A percentile compares a stretch with the other conserved stretches of the same genome.
phyloP scores from a whole-genome alignment of 139 green algal species.

The Chlorella ohadii region DNA sequence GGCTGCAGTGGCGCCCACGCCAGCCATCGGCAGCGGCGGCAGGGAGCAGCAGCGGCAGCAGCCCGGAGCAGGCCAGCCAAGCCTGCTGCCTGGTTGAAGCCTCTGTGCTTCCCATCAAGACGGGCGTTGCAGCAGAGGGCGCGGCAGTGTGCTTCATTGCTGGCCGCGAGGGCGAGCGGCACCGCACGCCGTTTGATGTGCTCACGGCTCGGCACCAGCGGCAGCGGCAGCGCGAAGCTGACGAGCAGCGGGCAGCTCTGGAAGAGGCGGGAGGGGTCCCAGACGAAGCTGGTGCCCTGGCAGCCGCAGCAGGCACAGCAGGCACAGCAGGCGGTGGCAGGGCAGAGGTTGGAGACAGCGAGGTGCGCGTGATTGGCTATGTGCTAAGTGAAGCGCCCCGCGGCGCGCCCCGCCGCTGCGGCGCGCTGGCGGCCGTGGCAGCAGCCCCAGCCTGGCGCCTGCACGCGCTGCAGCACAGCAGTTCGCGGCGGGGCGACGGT shows the following conservation, averaged over 20 bases:
- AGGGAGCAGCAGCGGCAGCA: not conserved
- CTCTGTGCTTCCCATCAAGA: conserved; percentile 14
- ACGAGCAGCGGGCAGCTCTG: not conserved
- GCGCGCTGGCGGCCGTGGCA: conserved; percentile 6
- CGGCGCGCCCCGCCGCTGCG: conserved; percentile 27
- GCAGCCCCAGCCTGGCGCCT: conserved; percentile 16
- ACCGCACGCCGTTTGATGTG: not conserved
- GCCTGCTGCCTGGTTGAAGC: conserved; percentile 33
- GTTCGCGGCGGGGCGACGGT: not conserved
- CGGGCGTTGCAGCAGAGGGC: conserved; percentile 9
- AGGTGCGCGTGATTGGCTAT: conserved; percentile 33
- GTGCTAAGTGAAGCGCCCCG: conserved; percentile 36
- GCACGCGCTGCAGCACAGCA: conserved; percentile 28
- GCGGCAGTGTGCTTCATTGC: conserved; percentile 23
- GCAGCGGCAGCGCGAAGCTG: not conserved
- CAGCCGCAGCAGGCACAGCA: not conserved
- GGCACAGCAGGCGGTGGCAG: not conserved
- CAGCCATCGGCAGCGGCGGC: not conserved
- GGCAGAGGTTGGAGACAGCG: not conserved
- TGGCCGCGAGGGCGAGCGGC: not conserved
- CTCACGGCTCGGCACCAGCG: not conserved
- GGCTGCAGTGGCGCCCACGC: conserved; percentile 15
- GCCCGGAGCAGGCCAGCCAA: too few species aligned
- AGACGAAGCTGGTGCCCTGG: not conserved
- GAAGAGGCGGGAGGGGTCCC: not conserved